Percentiles rank a stretch among this genome's conserved stretches.
Evolutionary conservation across 2,329 filamentous ascomycete genomes (phyloP).

Genomic region (Clarireedia homoeocarpa): DNA sequence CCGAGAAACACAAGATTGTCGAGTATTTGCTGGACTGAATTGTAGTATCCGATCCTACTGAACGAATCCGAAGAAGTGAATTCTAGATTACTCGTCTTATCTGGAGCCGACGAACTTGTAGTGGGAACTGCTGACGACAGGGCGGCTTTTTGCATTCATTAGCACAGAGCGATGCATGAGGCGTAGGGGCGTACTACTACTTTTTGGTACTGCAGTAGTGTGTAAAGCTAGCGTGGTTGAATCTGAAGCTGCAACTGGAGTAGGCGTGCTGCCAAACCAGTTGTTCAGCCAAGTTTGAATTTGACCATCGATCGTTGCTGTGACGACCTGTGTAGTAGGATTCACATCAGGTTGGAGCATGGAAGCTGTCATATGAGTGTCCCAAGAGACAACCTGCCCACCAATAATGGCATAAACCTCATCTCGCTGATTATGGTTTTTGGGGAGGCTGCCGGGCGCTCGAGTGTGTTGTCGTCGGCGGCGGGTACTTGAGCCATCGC

Average conservation of each 20-base stretch:
- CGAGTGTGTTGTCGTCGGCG: slow-evolving; percentile 11
- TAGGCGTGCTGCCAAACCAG: slow-evolving; percentile 1
- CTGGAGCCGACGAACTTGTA: neutral
- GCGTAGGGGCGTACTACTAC: neutral
- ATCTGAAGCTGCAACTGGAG: neutral
- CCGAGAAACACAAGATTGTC: slow-evolving; percentile 52
- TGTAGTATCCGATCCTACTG: slow-evolving; percentile 40
- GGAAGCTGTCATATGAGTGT: slow-evolving; percentile 14
- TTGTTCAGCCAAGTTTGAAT: slow-evolving; percentile 6
- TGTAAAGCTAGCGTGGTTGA: neutral
- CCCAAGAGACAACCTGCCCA: slow-evolving; percentile 20
- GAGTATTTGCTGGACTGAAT: slow-evolving; percentile 34
- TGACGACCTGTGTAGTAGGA: neutral
- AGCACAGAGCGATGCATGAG: neutral
- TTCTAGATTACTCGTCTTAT: slow-evolving; percentile 13
- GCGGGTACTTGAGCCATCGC: slow-evolving; percentile 27
- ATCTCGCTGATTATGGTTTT: slow-evolving; percentile 31
- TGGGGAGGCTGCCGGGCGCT: too few species aligned
- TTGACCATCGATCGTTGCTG: slow-evolving; percentile 5
- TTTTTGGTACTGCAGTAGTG: neutral
- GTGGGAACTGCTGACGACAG: neutral
- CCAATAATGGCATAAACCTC: slow-evolving; percentile 28
- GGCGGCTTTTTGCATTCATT: neutral
- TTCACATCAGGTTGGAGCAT: neutral
- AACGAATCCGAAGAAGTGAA: slow-evolving; percentile 25